phyloP scores from a whole-genome alignment of 768 basidiomycete species.

The Crassisporium funariophilum region DNA sequence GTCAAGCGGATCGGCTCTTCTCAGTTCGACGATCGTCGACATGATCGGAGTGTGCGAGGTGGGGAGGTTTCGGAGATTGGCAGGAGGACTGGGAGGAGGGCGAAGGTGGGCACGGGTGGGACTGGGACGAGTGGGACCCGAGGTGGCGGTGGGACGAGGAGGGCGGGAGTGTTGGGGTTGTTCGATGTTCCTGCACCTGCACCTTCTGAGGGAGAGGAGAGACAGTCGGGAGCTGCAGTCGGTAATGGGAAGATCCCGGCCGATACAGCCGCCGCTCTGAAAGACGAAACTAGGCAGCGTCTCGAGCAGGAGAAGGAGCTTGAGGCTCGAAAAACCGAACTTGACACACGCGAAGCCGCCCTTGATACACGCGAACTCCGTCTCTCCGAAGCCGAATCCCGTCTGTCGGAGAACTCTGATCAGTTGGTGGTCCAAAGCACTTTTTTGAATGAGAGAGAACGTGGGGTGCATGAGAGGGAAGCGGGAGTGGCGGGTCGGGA shows the following conservation, averaged over 20 bases:
- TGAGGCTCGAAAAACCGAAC: conserved; percentile 1
- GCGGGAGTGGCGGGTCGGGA: neutral
- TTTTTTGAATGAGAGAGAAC: conserved; percentile 1
- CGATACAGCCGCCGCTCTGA: neutral
- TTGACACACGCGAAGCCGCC: conserved; percentile 4
- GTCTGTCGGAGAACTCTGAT: too few relatives aligned
- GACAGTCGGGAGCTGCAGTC: neutral
- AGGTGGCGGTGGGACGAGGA: neutral
- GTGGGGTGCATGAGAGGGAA: neutral
- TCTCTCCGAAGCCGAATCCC: neutral
- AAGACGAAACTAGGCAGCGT: neutral
- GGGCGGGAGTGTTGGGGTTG: neutral
- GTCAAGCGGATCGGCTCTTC: conserved; percentile 20
- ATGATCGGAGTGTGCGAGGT: neutral
- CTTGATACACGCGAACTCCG: neutral
- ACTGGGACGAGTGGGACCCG: too few relatives aligned
- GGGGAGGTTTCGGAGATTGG: neutral
- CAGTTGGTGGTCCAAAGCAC: neutral
- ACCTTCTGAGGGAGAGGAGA: too few relatives aligned
- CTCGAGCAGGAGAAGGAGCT: conserved; percentile 3
- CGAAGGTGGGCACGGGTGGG: neutral
- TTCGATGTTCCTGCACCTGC: neutral
- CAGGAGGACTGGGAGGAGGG: neutral
- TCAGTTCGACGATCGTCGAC: neutral
- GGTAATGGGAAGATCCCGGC: neutral